A percentile compares a stretch with the other conserved stretches of the same genome.
Conservation (phyloP, 2,329 filamentous ascomycete species). For the Fusarium musae region DNA sequence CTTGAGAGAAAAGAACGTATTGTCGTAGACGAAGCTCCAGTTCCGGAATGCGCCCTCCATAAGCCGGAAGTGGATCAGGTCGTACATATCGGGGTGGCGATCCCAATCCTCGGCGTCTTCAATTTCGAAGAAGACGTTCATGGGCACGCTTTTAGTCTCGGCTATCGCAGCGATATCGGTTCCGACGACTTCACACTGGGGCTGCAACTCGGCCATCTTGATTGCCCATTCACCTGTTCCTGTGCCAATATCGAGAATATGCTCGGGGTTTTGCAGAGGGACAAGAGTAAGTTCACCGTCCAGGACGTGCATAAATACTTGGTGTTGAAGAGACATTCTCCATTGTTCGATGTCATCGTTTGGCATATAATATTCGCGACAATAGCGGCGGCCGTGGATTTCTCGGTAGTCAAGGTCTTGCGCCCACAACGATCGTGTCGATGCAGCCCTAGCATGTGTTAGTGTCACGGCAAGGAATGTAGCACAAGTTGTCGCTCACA, state of each 20-base stretch:
- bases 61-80: slow-evolving; percentile 67
- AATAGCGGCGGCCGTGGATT: slow-evolving; percentile 72
- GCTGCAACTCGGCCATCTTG: slow-evolving; percentile 64
- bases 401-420: slow-evolving; percentile 65
- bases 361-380: slow-evolving; percentile 72
- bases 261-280: slow-evolving; percentile 52
- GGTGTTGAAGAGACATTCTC: slow-evolving; percentile 69
- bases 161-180: slow-evolving; percentile 68
- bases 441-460: slow-evolving; percentile 49
- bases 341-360: slow-evolving; percentile 74
- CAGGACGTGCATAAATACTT: slow-evolving; percentile 67
- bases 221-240: slow-evolving; percentile 65
- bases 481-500: slow-evolving; percentile 51
- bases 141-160: slow-evolving; percentile 65
- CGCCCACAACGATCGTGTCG: slow-evolving; percentile 62
- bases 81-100: slow-evolving; percentile 61
- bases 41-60: slow-evolving; percentile 67
- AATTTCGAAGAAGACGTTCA: slow-evolving; percentile 69
- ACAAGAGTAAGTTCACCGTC: slow-evolving; percentile 58
- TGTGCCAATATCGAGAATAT: slow-evolving; percentile 68
- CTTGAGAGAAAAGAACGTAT: slow-evolving; percentile 63
- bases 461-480: slow-evolving; percentile 1
- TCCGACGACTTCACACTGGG: slow-evolving; percentile 66
- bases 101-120: slow-evolving; percentile 72
- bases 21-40: slow-evolving; percentile 65